Conservation (phyloP, 768 basidiomycete species). For the Agaricus bisporus region DNA sequence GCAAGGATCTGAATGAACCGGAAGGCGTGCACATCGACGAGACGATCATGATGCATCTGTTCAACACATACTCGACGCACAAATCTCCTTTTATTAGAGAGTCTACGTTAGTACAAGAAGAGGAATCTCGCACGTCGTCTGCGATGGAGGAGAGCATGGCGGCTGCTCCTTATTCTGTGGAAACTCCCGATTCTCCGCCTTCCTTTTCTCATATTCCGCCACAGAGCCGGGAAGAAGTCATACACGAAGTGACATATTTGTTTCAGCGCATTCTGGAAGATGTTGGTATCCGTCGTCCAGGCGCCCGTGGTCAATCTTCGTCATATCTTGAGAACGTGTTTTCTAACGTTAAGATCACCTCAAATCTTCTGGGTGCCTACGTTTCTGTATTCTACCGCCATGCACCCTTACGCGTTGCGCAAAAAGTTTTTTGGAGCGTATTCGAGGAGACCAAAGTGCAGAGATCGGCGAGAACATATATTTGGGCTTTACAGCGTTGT, state of each 20-base stretch:
- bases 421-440: slow-evolving; percentile 43
- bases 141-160: slow-evolving; percentile 3
- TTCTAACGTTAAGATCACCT: slow-evolving; percentile 45
- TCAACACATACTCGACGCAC: slow-evolving; percentile 85
- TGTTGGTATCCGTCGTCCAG: background rate
- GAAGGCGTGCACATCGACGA: slow-evolving; percentile 42
- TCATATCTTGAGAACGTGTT: slow-evolving; percentile 35
- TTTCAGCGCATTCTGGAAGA: slow-evolving; percentile 50
- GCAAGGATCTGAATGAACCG: slow-evolving; percentile 9
- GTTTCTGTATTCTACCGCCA: slow-evolving; percentile 68
- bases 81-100: slow-evolving; percentile 58
- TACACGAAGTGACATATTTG: slow-evolving; percentile 62
- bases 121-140: background rate
- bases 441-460: slow-evolving; percentile 36
- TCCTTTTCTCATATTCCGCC: slow-evolving; percentile 58
- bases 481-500: slow-evolving; percentile 67
- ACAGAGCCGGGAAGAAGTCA: slow-evolving; percentile 64
- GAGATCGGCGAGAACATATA: slow-evolving; percentile 49
- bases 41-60: slow-evolving; percentile 73
- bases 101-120: slow-evolving; percentile 33
- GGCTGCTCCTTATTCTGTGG: background rate
- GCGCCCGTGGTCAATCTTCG: slow-evolving; percentile 1
- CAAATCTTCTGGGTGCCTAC: slow-evolving; percentile 74
- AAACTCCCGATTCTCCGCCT: slow-evolving; percentile 13
- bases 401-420: slow-evolving; percentile 38